A percentile compares a stretch with the other conserved stretches of the same genome.
Evolutionary conservation across 257 asterid genomes (phyloP).

Genomic region (Solanum medicagineum): DNA sequence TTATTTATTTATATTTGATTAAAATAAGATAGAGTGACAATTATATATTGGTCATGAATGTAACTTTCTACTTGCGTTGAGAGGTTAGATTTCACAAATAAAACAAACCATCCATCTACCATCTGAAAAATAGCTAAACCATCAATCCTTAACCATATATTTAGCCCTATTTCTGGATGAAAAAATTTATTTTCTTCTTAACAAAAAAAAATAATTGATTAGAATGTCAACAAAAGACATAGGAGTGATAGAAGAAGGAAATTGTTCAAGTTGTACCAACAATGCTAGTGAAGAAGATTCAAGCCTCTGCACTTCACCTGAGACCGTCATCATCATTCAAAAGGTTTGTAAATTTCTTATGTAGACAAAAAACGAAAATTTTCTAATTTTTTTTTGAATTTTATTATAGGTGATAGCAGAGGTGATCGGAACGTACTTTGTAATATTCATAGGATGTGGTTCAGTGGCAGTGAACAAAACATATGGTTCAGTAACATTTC

Average conservation of each 20-base stretch:
- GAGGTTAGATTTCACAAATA: neutral
- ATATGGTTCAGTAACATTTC: conserved; percentile 41
- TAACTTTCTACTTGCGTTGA: neutral
- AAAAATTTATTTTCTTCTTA: neutral
- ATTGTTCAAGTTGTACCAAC: neutral
- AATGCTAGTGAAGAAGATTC: conserved; percentile 6
- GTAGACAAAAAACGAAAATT: neutral
- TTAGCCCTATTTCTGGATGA: no score
- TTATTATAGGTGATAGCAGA: conserved; percentile 41
- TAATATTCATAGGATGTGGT: conserved; percentile 56
- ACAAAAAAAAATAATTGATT: neutral
- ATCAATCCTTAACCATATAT: conserved; percentile 2
- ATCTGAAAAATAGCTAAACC: conserved; percentile 34
- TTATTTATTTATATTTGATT: no score
- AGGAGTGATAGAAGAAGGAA: conserved; percentile 33
- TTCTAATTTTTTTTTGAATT: neutral
- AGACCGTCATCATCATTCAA: conserved; percentile 31
- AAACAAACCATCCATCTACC: conserved; percentile 5
- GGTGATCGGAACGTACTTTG: conserved; percentile 48
- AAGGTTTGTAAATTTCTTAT: conserved; percentile 12
- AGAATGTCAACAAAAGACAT: conserved; percentile 31
- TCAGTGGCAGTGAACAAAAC: conserved; percentile 48
- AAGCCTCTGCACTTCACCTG: conserved; percentile 27
- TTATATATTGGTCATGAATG: no score
- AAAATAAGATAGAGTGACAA: no score